Evolutionary conservation across 2,329 filamentous ascomycete genomes (phyloP).

Genomic region (Xylaria sp.): DNA sequence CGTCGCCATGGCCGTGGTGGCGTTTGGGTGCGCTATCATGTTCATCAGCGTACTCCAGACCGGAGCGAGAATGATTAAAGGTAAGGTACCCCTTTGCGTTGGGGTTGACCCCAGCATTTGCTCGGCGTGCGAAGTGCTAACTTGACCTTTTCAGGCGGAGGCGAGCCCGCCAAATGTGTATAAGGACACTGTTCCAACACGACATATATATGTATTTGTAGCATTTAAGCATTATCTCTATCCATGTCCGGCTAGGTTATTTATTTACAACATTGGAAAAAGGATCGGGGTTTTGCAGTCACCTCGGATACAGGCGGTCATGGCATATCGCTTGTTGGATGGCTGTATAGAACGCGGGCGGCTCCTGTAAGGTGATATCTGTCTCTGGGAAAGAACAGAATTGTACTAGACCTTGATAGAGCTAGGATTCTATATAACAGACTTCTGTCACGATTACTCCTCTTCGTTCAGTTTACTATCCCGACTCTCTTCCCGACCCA

Average conservation of each 20-base stretch:
- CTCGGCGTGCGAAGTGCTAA: constrained; percentile 18
- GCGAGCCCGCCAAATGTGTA: constrained; percentile 40
- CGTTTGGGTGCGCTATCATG: constrained; percentile 82
- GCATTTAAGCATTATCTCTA: constrained; percentile 6
- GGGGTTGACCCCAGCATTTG: constrained; percentile 7
- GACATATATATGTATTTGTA: constrained; percentile 21
- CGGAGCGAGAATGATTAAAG: constrained; percentile 67
- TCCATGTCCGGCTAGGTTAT: background rate
- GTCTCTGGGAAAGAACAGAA: background rate
- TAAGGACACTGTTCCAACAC: constrained; percentile 27
- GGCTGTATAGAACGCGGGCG: background rate
- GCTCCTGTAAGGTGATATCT: background rate
- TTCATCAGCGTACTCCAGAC: constrained; percentile 78
- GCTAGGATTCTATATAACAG: background rate
- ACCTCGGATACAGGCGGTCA: background rate
- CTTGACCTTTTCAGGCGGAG: constrained; percentile 34
- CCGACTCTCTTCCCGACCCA: no score
- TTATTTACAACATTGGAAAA: constrained; percentile 5
- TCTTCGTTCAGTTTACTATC: background rate
- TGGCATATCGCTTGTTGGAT: background rate
- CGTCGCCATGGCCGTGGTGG: constrained; percentile 73
- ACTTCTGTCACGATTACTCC: background rate
- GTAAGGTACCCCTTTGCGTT: constrained; percentile 42
- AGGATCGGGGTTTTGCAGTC: background rate
- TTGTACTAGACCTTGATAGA: background rate